Percentiles rank a stretch among this genome's conserved stretches.
phyloP scores from a whole-genome alignment of 208 protist genomes.

The Acanthamoeba sp. region DNA sequence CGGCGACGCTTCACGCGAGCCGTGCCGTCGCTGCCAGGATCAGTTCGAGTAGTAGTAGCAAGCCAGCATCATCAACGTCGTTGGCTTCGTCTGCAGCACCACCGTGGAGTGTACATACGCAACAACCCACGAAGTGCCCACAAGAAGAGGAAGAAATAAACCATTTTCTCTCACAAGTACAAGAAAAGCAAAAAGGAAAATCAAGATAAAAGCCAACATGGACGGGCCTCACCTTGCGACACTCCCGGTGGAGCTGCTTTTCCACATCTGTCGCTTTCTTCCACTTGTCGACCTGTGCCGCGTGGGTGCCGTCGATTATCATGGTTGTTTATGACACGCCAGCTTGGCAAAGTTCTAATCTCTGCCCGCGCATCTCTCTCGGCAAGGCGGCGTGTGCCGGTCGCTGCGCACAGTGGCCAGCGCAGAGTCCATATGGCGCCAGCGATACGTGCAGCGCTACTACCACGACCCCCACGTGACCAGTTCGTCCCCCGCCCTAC shows the following conservation, averaged over 20 bases:
- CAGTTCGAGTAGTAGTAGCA: too few species aligned
- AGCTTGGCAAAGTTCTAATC: too few species aligned
- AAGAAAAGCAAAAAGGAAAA: too few species aligned
- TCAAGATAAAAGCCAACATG: background rate
- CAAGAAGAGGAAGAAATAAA: too few species aligned
- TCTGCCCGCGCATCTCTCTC: background rate
- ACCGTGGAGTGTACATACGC: too few species aligned
- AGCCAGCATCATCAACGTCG: too few species aligned
- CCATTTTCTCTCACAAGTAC: too few species aligned
- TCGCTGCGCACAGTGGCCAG: background rate
- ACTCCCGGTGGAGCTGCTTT: background rate
- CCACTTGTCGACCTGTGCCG: background rate
- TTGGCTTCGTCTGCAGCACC: too few species aligned
- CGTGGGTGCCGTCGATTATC: background rate
- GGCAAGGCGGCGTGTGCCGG: background rate
- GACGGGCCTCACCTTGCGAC: background rate
- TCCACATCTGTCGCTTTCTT: background rate
- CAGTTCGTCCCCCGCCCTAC: background rate
- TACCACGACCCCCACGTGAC: background rate
- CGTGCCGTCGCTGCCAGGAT: too few species aligned
- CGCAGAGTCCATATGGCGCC: background rate
- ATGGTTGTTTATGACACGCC: background rate
- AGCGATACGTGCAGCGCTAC: background rate
- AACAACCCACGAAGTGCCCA: too few species aligned
- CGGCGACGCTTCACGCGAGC: too few species aligned